phyloP scores from a whole-genome alignment of 2,329 filamentous ascomycete species.

The Aspergillus quadrilineatus region DNA sequence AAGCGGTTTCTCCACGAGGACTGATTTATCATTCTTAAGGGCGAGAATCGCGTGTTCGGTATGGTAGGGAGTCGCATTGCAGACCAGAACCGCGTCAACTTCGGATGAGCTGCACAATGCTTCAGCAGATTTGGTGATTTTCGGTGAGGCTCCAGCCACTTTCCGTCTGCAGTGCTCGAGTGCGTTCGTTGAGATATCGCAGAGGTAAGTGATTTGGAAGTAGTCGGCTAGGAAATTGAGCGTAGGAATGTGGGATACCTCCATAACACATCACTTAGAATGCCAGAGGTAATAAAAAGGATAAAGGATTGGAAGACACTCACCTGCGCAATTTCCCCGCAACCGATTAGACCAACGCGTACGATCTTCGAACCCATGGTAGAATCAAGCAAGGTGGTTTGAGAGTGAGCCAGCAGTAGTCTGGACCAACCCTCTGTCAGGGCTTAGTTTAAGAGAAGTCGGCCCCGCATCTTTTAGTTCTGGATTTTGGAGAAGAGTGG shows the following conservation, averaged over 20 bases:
- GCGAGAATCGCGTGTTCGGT: constrained; percentile 50
- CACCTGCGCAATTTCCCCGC: constrained; percentile 53
- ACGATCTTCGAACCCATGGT: neutral
- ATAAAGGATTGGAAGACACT: neutral
- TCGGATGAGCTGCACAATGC: constrained; percentile 46
- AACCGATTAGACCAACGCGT: constrained; percentile 26
- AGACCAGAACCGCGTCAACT: constrained; percentile 54
- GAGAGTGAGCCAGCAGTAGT: neutral
- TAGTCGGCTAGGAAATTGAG: constrained; percentile 45
- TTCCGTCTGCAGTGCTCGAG: constrained; percentile 41
- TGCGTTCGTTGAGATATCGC: constrained; percentile 51
- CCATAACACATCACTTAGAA: neutral
- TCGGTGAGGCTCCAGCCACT: constrained; percentile 21
- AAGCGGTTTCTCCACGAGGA: constrained; percentile 59
- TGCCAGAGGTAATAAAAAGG: neutral
- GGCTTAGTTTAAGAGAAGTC: too few species aligned
- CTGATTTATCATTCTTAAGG: constrained; percentile 53
- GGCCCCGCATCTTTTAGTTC: too few species aligned
- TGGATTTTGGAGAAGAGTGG: neutral
- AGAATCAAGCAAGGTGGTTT: neutral
- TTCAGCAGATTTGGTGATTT: constrained; percentile 38
- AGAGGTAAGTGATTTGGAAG: constrained; percentile 51
- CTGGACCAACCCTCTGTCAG: neutral
- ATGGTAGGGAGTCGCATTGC: constrained; percentile 53
- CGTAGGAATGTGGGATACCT: constrained; percentile 48